Base-by-base conservation (phyloP, 2,329 filamentous ascomycete genomes). In the Trichophyton rubrum region DNA sequence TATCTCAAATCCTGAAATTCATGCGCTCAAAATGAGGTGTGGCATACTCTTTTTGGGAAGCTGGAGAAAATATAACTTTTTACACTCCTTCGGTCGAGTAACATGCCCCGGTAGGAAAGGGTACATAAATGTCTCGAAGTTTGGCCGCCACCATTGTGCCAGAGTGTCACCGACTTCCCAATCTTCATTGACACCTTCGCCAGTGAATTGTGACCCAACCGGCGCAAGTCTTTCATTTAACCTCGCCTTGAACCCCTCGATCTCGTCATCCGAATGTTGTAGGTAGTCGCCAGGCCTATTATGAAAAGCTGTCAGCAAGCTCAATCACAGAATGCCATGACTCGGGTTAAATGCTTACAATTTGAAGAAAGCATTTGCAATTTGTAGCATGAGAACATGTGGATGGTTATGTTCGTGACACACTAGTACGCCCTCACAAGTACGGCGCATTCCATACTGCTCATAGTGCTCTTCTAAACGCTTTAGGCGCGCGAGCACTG, bases 111-210 rank as follows among this genome's bases (percentile, higher is more conserved):
- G 93, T 61, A 97, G 87, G 75, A 96, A 99, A 0, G 93, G 93
- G 73, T 99, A 99, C 90, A 99, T 96, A 80, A 97, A 97, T 1
- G 93, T 97, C 80, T 99, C 93, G 72, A 97, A 96, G 79, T 97
- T 99, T 59, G 93, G 93, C 61, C 93, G 82, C 90, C 92, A 99
- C 93, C 93, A 99, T 77, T 96, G 91, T 59, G 93, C 92, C 61
- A 99, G 81, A 56, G 91, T 96, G 73, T 97, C 93, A 67, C 89
- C 90, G 67, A 99, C 85, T 73, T 95, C 83, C 93, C 93, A 99
- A 71, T 96, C 90, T 65, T 89, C 88, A 72, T 92, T 91, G 68
- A 93, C 89, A 57, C 88, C 89, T 73, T 95, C 88, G 63, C 90
- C 88, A 27, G 89, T 81, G 68, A 87, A 86, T 64, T 86, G 85